Evolutionary conservation across 805 yeast species (phyloP).

Genomic region (Komagataella pastoris): DNA sequence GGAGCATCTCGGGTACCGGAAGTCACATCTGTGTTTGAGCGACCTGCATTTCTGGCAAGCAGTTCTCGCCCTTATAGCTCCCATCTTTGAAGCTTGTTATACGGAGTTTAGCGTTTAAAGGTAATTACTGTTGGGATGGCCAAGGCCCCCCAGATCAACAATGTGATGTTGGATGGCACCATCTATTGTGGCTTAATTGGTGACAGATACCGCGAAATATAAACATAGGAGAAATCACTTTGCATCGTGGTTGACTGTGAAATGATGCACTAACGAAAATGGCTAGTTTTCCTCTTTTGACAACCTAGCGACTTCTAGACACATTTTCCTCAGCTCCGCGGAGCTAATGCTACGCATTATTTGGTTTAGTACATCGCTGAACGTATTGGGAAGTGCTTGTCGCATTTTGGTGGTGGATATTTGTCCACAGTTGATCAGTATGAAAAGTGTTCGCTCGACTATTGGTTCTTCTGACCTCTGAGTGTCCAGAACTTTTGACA

Average conservation of each 20-base stretch:
- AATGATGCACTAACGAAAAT: background rate
- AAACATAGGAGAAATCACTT: background rate
- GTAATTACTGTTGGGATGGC: background rate
- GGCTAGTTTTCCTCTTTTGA: background rate
- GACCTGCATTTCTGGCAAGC: conserved; percentile 14
- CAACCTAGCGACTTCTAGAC: background rate
- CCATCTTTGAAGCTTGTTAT: conserved; percentile 2
- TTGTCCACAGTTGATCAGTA: conserved; percentile 6
- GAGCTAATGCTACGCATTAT: conserved; percentile 2
- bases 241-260: background rate
- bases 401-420: background rate
- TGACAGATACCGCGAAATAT: background rate
- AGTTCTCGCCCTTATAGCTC: conserved; percentile 6
- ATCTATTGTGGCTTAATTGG: background rate
- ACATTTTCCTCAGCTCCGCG: background rate
- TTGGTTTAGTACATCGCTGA: conserved; percentile 1
- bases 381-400: background rate
- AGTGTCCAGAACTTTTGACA: conserved; percentile 6
- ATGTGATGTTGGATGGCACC: background rate
- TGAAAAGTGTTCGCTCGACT: conserved; percentile 11
- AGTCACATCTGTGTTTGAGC: conserved; percentile 12
- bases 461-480: conserved; percentile 10
- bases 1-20: conserved; percentile 11
- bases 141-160: background rate
- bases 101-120: background rate